Base-by-base conservation (phyloP, 108 stramenopile genomes). In the Cyclotella baltica region DNA sequence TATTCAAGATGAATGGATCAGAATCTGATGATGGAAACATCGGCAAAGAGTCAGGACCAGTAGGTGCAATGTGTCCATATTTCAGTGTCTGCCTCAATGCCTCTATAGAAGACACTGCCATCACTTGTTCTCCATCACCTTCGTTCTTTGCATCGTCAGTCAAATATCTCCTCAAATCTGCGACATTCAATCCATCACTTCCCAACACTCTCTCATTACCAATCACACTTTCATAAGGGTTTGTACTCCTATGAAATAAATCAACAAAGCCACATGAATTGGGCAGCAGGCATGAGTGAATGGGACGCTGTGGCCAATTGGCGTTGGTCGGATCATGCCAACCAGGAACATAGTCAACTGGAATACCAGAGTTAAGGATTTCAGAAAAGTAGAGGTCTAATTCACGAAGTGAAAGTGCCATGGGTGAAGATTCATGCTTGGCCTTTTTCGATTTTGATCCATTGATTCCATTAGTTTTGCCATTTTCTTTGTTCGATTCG, bases 41-140 rank as follows among this genome's bases (percentile, higher is more conserved):
- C 0, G 95, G 92, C 35, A 96, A 85, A 4, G 87, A 87, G 70
- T 88, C 90, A 2, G 95, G 95, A n/a, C 91, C 95, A n/a, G 95
- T 93, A 19, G 95, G 95, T 64, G 91, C 90, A 48, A 96, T 67
- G 75, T 96, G 95, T 18, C 82, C 77, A 76, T 81, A 93, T 15
- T 74, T 72, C 34, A 96, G 46, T 4, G 88, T 91, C 28, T 64
- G 75, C 33, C 86, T 68, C 53, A 96, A 67, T 16, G 90, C 90
- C 52, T 93, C 88, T 3, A 87, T 29, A 31, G 58, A 78, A 19
- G 68, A 53, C 55, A 31, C 68, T 0, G 70, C 83, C 22, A 71
- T 56, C 55, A 22, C 11, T 25, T 61, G 31, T 34, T 61, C 65
- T 23, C 70, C 62, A 1, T 46, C 78, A 30, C 67, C 81, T 30